phyloP scores from a whole-genome alignment of 1,284 basidiomycete species.

The Gomphus sp. region DNA sequence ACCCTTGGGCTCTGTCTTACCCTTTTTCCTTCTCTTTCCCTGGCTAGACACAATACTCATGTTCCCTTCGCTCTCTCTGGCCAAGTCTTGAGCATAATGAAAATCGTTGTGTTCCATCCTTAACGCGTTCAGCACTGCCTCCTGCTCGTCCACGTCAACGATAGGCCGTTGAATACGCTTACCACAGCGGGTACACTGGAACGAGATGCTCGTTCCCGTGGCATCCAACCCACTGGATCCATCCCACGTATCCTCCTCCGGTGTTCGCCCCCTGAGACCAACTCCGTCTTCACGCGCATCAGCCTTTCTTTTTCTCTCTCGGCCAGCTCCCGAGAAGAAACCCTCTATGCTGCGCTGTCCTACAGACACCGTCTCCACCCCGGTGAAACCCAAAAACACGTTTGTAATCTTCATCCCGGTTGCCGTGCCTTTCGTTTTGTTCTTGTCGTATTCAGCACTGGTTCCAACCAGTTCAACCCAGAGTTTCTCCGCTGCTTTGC shows the following conservation, averaged over 20 bases:
- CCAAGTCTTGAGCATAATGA: constrained; percentile 75
- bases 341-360: constrained; percentile 85
- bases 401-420: constrained; percentile 57
- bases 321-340: constrained; percentile 47
- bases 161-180: constrained; percentile 11
- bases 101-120: constrained; percentile 77
- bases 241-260: constrained; percentile 13
- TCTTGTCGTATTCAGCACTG: constrained; percentile 22
- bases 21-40: constrained; percentile 35
- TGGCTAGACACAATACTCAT: constrained; percentile 13
- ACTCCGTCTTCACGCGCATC: constrained; percentile 37
- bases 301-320: constrained; percentile 31
- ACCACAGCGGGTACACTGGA: constrained; percentile 14
- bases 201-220: constrained; percentile 11
- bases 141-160: constrained; percentile 19
- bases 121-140: constrained; percentile 35
- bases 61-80: constrained; percentile 21
- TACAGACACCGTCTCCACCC: constrained; percentile 69
- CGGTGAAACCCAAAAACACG: constrained; percentile 74
- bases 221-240: constrained; percentile 4
- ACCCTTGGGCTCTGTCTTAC: constrained; percentile 34
- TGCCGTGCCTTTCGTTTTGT: constrained; percentile 13
- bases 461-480: constrained; percentile 78
- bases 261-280: constrained; percentile 12
- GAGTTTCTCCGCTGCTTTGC: constrained; percentile 70